Percentiles rank a stretch among this genome's conserved stretches.
phyloP scores from a whole-genome alignment of 2,329 filamentous ascomycete species.

The Aspergillus viridinutans region DNA sequence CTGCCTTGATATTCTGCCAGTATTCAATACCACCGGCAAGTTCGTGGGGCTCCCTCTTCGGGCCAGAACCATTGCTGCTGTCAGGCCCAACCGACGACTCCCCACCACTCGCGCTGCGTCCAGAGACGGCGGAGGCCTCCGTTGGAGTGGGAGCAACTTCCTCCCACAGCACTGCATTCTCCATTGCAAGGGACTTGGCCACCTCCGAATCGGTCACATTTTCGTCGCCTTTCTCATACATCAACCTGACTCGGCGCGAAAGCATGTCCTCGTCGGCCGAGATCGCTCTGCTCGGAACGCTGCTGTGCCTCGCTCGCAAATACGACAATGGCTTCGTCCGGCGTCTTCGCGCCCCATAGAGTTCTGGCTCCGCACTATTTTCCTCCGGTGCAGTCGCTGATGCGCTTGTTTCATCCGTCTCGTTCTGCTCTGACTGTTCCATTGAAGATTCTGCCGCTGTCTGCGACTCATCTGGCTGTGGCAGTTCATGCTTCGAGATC shows the following conservation, averaged over 20 bases:
- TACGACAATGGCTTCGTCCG: constrained; percentile 32
- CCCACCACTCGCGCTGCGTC: constrained; percentile 23
- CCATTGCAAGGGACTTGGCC: constrained; percentile 31
- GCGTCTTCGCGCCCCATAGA: constrained; percentile 21
- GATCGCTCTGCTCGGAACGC: constrained; percentile 46
- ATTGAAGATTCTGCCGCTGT: constrained; percentile 5
- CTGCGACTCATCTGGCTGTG: constrained; percentile 6
- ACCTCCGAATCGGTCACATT: constrained; percentile 44
- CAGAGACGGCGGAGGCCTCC: constrained; percentile 24
- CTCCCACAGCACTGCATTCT: constrained; percentile 41
- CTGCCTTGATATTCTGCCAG: constrained; percentile 57
- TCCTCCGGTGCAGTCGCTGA: constrained; percentile 11
- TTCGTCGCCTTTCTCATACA: constrained; percentile 61
- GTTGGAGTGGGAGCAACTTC: constrained; percentile 28
- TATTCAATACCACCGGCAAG: constrained; percentile 62
- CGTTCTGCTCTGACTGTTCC: constrained; percentile 1
- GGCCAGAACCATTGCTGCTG: constrained; percentile 26
- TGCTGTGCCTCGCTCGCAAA: constrained; percentile 34
- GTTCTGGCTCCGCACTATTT: constrained; percentile 14
- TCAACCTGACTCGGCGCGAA: constrained; percentile 58
- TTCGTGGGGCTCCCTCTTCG: constrained; percentile 52
- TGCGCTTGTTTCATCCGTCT: constrained; percentile 1
- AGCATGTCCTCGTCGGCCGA: constrained; percentile 62
- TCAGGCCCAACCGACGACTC: constrained; percentile 26
- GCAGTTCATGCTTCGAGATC: constrained; percentile 16